phyloP scores from a whole-genome alignment of 169 alveolate genomes.

The Cardiosporidium cionae region DNA sequence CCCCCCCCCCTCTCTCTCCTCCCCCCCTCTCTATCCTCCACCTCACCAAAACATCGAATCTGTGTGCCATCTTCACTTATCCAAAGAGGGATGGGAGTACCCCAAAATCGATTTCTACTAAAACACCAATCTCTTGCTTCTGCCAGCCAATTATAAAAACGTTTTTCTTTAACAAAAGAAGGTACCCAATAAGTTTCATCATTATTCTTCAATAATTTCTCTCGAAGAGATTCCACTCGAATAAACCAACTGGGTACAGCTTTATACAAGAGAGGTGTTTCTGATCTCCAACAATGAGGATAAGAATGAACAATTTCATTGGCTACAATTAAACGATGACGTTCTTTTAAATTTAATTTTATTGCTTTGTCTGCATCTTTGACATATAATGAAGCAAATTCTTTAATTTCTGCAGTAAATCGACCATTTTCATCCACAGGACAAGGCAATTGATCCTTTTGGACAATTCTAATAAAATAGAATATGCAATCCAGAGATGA shows the following conservation, averaged over 20 bases:
- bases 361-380: slow-evolving; percentile 93
- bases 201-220: slow-evolving; percentile 75
- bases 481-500: no score
- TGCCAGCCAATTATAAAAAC: slow-evolving; percentile 97
- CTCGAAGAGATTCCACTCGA: slow-evolving; percentile 87
- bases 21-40: slow-evolving; percentile 71
- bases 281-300: slow-evolving; percentile 99
- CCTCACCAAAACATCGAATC: slow-evolving; percentile 82
- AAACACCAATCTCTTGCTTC: slow-evolving; percentile 99
- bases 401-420: slow-evolving; percentile 22
- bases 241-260: slow-evolving; percentile 98
- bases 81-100: slow-evolving; percentile 98
- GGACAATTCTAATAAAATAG: no score
- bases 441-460: slow-evolving; percentile 19
- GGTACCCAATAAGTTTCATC: slow-evolving; percentile 91
- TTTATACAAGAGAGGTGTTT: slow-evolving; percentile 95
- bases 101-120: slow-evolving; percentile 96
- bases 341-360: slow-evolving; percentile 64
- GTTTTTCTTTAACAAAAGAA: slow-evolving; percentile 84
- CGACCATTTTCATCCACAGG: slow-evolving; percentile 25
- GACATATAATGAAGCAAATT: slow-evolving; percentile 73
- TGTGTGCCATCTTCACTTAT: slow-evolving; percentile 86
- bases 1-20: slow-evolving; percentile 58
- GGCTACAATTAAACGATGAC: slow-evolving; percentile 64
- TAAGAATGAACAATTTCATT: slow-evolving; percentile 79